Evolutionary conservation across 805 yeast species (phyloP), one percentile per base, ranked within the genome.

Genomic region (Nakazawaea pomicola): DNA sequence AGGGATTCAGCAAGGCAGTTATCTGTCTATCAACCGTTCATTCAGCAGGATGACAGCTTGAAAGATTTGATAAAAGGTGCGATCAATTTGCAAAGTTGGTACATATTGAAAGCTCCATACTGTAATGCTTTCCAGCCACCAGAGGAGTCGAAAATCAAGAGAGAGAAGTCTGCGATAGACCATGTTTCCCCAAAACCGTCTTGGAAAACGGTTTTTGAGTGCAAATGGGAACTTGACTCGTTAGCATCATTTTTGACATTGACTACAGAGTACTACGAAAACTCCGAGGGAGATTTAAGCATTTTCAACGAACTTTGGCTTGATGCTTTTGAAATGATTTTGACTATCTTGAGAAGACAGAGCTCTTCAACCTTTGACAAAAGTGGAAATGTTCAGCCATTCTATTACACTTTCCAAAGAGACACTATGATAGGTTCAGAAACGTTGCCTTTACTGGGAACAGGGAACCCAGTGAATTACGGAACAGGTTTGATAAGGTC

Each of bases 121-220:
- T 88, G 96, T 60, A 88, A 88, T 60, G 96, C 96, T 0, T 89
- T 86, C 65, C 95, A 88, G 53, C 95, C 96, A 1, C 96, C 96
- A 0, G 63, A 63, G 3, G 62, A 54, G 5, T 69, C 80, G 1
- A 64, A 64, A 0, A 65, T 82, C 20, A 65, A 64, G 31, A 64
- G 65, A 29, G 78, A 74, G 23, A 60, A 70, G 2, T 65, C 83
- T 6, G 72, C 80, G 1, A 58, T 67, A 38, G 96, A 89, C 55
- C 54, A 60, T 4, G 95, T 88, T 4, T 56, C 51, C 27, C 96
- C 96, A 1, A 51, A 52, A 5, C 90, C 89, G 2, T 76, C 83
- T 45, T 84, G 89, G 79, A 57, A 58, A 14, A 66, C 67, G 19
- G 95, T 85, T 0, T 88, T 86, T 60, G 96, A 88, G 56, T 88